These are phyloP conservation scores for Ceratobasidium sp. DNA, from an alignment of 1,284 basidiomycete genomes.

Conservation along the genomic window DNA sequence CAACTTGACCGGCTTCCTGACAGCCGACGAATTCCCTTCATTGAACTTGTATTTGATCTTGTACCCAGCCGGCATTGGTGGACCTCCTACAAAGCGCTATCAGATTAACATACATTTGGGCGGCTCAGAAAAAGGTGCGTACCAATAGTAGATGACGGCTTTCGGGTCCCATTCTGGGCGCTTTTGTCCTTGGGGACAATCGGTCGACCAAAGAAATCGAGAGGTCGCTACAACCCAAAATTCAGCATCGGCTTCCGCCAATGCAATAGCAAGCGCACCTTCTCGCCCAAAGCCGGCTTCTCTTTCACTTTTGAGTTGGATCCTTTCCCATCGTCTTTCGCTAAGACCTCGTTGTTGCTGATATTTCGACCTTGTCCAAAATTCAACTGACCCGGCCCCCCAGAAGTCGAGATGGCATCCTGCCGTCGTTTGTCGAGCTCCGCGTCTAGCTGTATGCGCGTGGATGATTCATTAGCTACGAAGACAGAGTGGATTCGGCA, in stretches of 20 bases:
- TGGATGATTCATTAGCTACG: constrained; percentile 46
- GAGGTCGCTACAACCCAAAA: constrained; percentile 77
- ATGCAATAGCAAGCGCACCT: constrained; percentile 60
- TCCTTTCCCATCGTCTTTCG: constrained; percentile 28
- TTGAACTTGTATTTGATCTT: constrained; percentile 85
- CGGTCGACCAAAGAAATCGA: constrained; percentile 95
- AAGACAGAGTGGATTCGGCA: constrained; percentile 8
- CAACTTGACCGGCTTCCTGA: constrained; percentile 82
- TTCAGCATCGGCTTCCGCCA: constrained; percentile 29
- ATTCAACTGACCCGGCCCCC: constrained; percentile 1
- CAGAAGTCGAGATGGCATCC: constrained; percentile 55
- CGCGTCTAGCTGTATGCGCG: constrained; percentile 74
- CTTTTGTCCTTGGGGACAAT: constrained; percentile 62
- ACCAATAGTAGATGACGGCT: constrained; percentile 48
- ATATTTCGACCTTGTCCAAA: constrained; percentile 38
- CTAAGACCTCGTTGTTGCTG: constrained; percentile 32
- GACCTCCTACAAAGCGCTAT: neutral
- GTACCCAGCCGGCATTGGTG: constrained; percentile 61
- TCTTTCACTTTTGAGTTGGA: constrained; percentile 13
- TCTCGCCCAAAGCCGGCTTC: constrained; percentile 65
- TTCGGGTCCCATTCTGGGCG: constrained; percentile 41
- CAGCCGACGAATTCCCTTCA: constrained; percentile 96
- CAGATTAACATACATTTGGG: neutral
- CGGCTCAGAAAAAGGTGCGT: neutral
- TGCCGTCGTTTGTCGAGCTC: constrained; percentile 71